Percentiles rank a stretch among this genome's conserved stretches.
Evolutionary conservation across 2,329 filamentous ascomycete genomes (phyloP).

Genomic region (Periconia sp.): DNA sequence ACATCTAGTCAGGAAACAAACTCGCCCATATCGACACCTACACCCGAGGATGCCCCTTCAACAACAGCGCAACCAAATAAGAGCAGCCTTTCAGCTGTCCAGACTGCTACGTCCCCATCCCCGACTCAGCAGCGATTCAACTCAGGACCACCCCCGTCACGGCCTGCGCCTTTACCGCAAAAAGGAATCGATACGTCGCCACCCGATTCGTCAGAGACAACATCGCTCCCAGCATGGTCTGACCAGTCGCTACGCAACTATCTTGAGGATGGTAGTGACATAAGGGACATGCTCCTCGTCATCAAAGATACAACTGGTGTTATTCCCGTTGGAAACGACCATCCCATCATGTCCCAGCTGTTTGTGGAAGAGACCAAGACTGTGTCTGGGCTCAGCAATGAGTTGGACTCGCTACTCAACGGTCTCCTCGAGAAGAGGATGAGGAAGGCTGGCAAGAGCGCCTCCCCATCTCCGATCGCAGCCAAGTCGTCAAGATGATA

Average conservation of each 20-base stretch:
- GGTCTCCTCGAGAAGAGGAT: conserved; percentile 67
- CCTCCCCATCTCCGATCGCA: background rate
- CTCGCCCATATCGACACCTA: conserved; percentile 40
- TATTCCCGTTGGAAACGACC: conserved; percentile 75
- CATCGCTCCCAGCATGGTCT: conserved; percentile 73
- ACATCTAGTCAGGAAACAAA: conserved; percentile 66
- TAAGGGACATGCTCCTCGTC: conserved; percentile 85
- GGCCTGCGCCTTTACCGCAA: conserved; percentile 41
- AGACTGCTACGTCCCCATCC: conserved; percentile 20
- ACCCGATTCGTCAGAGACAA: conserved; percentile 44
- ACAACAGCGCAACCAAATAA: conserved; percentile 29
- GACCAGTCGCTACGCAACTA: conserved; percentile 84
- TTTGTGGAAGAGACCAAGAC: conserved; percentile 87
- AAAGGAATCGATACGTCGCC: conserved; percentile 31
- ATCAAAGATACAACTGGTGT: conserved; percentile 91
- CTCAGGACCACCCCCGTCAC: conserved; percentile 26
- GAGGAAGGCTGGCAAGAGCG: conserved; percentile 15
- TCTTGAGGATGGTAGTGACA: conserved; percentile 85
- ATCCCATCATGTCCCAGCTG: conserved; percentile 77
- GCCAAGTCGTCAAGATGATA: background rate
- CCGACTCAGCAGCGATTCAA: conserved; percentile 26
- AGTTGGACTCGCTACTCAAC: conserved; percentile 84
- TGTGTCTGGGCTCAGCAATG: conserved; percentile 82
- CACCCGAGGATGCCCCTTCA: conserved; percentile 34
- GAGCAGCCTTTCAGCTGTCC: conserved; percentile 18